Conservation (phyloP, 306 rosid genomes). For the Sophora flavescens region DNA sequence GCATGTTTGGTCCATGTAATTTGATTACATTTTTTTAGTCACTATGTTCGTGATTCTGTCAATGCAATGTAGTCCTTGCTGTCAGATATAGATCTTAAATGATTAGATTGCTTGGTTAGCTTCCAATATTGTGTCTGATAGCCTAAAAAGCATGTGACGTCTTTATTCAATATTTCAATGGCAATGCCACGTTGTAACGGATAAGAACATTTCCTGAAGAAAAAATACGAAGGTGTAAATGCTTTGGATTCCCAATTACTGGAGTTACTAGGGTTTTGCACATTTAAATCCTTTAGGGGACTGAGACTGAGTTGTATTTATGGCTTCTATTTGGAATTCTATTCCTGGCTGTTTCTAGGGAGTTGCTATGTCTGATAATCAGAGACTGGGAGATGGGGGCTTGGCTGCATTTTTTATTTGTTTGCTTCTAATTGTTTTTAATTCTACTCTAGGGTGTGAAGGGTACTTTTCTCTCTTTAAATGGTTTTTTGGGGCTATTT, state of each 20-base stretch:
- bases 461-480: slow-evolving; percentile 15
- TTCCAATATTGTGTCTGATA: slow-evolving; percentile 13
- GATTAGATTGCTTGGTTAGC: slow-evolving; percentile 8
- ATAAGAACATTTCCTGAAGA: neutral
- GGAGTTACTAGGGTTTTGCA: slow-evolving; percentile 12
- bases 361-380: neutral
- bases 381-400: neutral
- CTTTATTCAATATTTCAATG: slow-evolving; percentile 25
- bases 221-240: neutral
- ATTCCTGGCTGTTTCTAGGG: neutral
- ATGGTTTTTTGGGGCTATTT: slow-evolving; percentile 25
- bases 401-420: slow-evolving; percentile 6
- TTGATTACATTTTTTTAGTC: neutral
- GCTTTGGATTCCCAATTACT: slow-evolving; percentile 9
- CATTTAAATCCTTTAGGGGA: slow-evolving; percentile 24
- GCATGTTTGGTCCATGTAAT: neutral
- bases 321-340: neutral
- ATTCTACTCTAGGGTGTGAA: slow-evolving; percentile 23
- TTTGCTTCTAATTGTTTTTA: slow-evolving; percentile 2
- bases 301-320: neutral
- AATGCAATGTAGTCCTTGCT: neutral
- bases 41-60: neutral
- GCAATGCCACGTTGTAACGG: neutral
- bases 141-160: slow-evolving; percentile 7
- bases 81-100: neutral